Base-by-base conservation (phyloP, 805 yeast genomes). In the Starmerella potacharoeniae region DNA sequence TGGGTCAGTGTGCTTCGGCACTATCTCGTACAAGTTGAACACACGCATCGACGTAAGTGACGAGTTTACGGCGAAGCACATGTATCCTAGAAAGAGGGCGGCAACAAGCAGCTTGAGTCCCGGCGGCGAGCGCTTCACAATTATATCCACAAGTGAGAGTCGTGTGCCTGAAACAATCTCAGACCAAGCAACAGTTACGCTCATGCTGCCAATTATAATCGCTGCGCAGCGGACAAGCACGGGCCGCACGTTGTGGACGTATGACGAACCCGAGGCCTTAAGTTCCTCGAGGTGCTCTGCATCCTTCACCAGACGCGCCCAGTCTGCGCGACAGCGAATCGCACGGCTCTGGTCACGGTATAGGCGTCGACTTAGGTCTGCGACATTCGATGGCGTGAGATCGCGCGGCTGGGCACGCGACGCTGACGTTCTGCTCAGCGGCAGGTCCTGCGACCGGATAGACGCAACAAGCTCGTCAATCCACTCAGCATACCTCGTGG, bases 21-120 rank as follows among this genome's bases (percentile, higher is more conserved):
- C 88, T 55, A 87, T 74, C 58, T 84, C 89, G 66, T 86, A 87
- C 67, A 84, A 75, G 65, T 84, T 83, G 73, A 87, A 87, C 6
- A 87, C 71, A 57, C 82, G 80, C 56, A 86, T 75, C 48, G 78
- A 76, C 4, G 90, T 78, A 51, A 87, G 73, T 29, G 90, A 80
- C 34, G 77, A 74, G 64, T 84, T 73, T 1, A 93, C 76, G 33
- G 83, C 73, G n/a, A 79, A 60, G 56, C 85, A 75, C 89, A 87
- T 85, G 68, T 80, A 84, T 2, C 80, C 75, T 41, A 82, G 68
- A 29, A 83, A 69, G 1, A 73, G 55, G 36, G 78, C 66, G 1
- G 81, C 73, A 6, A 71, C 59, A 39, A 62, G 59, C 58, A 63
- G 72, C 66, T 47, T 78, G 46, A 52, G 77, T 66, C 61, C 75